Conservation (phyloP, 2,329 filamentous ascomycete genomes). For the Elsinoe fawcettii region DNA sequence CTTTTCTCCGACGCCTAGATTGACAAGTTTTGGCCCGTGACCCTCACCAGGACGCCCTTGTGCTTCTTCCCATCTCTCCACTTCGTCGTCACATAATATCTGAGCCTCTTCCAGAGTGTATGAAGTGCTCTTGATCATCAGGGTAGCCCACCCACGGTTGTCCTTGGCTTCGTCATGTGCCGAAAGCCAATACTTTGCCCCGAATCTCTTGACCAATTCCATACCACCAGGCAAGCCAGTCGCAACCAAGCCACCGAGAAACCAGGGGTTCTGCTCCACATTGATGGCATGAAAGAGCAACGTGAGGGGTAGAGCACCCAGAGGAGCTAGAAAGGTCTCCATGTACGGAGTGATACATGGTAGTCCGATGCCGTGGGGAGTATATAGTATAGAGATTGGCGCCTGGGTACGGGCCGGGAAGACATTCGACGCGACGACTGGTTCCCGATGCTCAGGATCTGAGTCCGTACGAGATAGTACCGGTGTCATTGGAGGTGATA, state of each 20-base stretch:
- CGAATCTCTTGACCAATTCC: constrained; percentile 48
- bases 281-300: constrained; percentile 60
- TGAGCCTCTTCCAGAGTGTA: constrained; percentile 43
- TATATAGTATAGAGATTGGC: constrained; percentile 50
- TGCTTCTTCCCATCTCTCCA: constrained; percentile 6
- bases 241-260: constrained; percentile 52
- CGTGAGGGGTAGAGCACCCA: constrained; percentile 53
- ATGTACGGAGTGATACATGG: constrained; percentile 49
- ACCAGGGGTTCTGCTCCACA: constrained; percentile 52
- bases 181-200: constrained; percentile 52
- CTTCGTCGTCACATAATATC: constrained; percentile 27
- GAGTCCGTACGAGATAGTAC: not conserved
- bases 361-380: constrained; percentile 55
- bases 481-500: constrained; percentile 17
- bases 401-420: not conserved
- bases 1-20: not conserved
- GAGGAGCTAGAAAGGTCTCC: constrained; percentile 47
- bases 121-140: constrained; percentile 41
- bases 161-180: constrained; percentile 56
- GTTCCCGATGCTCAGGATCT: not conserved
- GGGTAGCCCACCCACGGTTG: constrained; percentile 45
- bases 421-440: not conserved
- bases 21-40: not conserved
- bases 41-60: constrained; percentile 2
- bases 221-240: constrained; percentile 50